Evolutionary conservation across 2,329 filamentous ascomycete genomes (phyloP).

Genomic region (Colletotrichum sp.): DNA sequence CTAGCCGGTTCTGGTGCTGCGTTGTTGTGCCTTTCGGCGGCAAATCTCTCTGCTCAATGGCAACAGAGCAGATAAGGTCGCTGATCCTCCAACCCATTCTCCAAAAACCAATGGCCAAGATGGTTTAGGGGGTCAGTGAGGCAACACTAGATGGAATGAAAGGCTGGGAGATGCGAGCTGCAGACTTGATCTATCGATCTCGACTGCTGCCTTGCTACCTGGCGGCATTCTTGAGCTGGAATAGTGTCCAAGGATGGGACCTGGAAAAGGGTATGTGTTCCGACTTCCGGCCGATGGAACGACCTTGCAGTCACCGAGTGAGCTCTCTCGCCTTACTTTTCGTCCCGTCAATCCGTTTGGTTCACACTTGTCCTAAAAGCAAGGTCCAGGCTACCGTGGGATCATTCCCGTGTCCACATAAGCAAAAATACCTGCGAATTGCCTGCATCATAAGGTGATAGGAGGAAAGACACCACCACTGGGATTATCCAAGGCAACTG

Average conservation of each 20-base stretch:
- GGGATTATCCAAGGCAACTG: not conserved
- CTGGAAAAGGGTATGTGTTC: not conserved
- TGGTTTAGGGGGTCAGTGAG: not conserved
- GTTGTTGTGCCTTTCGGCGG: not conserved
- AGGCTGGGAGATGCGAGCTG: not conserved
- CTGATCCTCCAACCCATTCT: not conserved
- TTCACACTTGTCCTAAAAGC: not conserved
- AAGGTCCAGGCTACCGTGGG: not conserved
- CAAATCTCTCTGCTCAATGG: not conserved
- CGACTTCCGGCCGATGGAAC: conserved; percentile 8
- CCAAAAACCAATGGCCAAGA: not conserved
- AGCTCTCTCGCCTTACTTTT: not conserved
- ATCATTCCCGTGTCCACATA: not conserved
- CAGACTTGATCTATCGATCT: not conserved
- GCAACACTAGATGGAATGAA: not conserved
- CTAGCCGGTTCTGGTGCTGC: not conserved
- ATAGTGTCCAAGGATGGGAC: not conserved
- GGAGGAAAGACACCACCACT: not conserved
- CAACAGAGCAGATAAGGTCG: not conserved
- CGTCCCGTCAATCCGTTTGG: conserved; percentile 7
- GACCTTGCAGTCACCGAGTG: not conserved
- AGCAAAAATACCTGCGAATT: not conserved
- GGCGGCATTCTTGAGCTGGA: not conserved
- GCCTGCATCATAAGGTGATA: not conserved
- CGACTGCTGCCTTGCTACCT: not conserved